Evolutionary conservation across 805 yeast species (phyloP), one percentile per base, ranked within the genome.

Genomic region (Sungouiozyma intestinalis): DNA sequence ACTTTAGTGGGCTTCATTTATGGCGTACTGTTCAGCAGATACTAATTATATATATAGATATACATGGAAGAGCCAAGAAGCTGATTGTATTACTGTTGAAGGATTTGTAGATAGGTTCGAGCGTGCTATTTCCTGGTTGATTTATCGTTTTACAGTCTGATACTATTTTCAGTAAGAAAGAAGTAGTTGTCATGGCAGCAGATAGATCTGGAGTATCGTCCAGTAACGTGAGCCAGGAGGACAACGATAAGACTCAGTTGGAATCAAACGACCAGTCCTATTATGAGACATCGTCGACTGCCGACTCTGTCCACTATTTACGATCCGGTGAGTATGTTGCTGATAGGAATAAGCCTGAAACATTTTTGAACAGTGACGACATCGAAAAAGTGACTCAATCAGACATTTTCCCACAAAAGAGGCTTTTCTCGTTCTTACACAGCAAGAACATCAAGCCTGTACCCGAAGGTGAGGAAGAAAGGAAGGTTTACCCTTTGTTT

Each of bases 341-440:
- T 3, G 53, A 57, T 40, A 51, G 44, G 38, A 55, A 58, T 43
- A 53, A 48, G 40, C 63, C 64, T 15, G 50, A 53, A 40, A 57
- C 58, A 2, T 62, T 53, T 40, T 45, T 62, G 42, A 61, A 57
- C 40, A 41, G 52, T 33, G 58, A 59, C 33, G 66, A 62, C 44
- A 44, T 61, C 14, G 65, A 61, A 43, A 61, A 57, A 45, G 63
- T 61, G 18, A 58, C 64, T 4, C 58, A 59, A 18, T 62, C 66
- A 2, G 51, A 58, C 15, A 46, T 62, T 2, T 57, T 42, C 40
- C 56, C 60, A 36, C 77, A 78, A 51, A 68, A 67, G 45, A 63
- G 84, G 45, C 38, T 71, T 38, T 71, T 79, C 44, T 66, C 78
- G 1, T 72, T 71, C 43, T 43, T 77, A 24, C 69, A 77, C 48